These are phyloP conservation scores for Alliaria petiolata DNA, from an alignment of 345 rosid genomes.

Conservation along the genomic window DNA sequence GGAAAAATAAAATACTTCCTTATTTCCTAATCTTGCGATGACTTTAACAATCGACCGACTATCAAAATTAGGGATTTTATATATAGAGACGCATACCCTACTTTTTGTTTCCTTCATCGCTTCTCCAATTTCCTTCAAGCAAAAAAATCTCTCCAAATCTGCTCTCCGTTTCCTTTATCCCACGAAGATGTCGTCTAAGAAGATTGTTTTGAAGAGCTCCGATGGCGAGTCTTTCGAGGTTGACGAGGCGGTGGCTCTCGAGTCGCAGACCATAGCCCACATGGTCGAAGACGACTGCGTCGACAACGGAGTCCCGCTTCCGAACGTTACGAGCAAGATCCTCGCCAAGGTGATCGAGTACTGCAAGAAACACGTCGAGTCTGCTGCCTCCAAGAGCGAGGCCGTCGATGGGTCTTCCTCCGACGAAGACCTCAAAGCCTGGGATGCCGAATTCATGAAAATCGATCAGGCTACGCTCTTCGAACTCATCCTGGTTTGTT, in stretches of 20 bases:
- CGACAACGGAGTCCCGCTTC: slow-evolving; percentile 57
- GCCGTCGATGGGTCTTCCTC: slow-evolving; percentile 26
- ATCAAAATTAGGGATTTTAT: background rate
- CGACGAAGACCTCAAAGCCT: slow-evolving; percentile 53
- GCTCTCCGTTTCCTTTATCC: background rate
- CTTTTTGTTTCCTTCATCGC: background rate
- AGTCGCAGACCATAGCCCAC: slow-evolving; percentile 62
- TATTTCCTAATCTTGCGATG: background rate
- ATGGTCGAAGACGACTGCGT: slow-evolving; percentile 69
- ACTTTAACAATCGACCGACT: slow-evolving; percentile 12
- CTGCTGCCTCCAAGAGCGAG: slow-evolving; percentile 28
- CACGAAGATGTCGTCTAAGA: slow-evolving; percentile 39
- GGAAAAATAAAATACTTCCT: too few species aligned
- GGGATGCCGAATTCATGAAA: slow-evolving; percentile 69
- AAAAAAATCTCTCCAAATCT: background rate
- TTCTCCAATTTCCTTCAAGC: background rate
- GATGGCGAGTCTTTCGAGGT: slow-evolving; percentile 70
- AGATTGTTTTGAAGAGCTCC: slow-evolving; percentile 51
- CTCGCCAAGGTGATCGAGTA: slow-evolving; percentile 78
- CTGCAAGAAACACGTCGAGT: slow-evolving; percentile 67
- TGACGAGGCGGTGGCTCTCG: slow-evolving; percentile 57
- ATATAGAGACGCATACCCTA: background rate
- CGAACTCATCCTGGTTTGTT: slow-evolving; percentile 59
- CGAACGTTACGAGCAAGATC: slow-evolving; percentile 71
- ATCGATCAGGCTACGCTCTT: slow-evolving; percentile 73